Percentiles rank a stretch among this genome's conserved stretches.
phyloP scores from a whole-genome alignment of 2,329 filamentous ascomycete genomes.

The Emergomyces africanus region DNA sequence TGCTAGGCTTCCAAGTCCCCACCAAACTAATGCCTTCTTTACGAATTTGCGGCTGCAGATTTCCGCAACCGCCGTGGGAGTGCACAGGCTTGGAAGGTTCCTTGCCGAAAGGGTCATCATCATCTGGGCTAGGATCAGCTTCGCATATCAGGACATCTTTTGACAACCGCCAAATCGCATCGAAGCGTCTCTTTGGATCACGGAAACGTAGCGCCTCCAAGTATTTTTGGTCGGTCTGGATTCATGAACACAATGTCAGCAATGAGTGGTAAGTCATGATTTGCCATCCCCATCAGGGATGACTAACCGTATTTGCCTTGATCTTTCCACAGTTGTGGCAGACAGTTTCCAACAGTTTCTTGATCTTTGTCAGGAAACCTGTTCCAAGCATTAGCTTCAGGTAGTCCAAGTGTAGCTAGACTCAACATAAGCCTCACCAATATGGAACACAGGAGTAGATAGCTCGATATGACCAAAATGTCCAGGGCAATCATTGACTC shows the following conservation, averaged over 20 bases:
- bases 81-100: conserved; percentile 42
- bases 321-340: conserved; percentile 99
- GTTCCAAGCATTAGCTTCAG: conserved; percentile 24
- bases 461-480: conserved; percentile 99
- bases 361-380: conserved; percentile 98
- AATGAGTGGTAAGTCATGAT: conserved; percentile 36
- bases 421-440: conserved; percentile 35
- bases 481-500: conserved; percentile 89
- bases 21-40: conserved; percentile 76
- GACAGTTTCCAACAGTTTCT: conserved; percentile 97
- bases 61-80: conserved; percentile 84
- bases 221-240: conserved; percentile 74
- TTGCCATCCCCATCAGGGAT: conserved; percentile 45
- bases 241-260: conserved; percentile 27
- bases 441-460: conserved; percentile 88
- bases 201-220: conserved; percentile 67
- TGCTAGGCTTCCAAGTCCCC: conserved; percentile 57
- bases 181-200: conserved; percentile 90
- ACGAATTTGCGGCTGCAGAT: conserved; percentile 74
- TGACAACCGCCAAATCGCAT: conserved; percentile 81
- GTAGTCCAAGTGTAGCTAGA: conserved; percentile 1
- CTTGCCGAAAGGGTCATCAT: conserved; percentile 57
- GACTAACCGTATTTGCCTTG: conserved; percentile 94
- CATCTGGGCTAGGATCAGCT: conserved; percentile 55
- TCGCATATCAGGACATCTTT: conserved; percentile 81